phyloP scores from a whole-genome alignment of 805 yeast genomes.

The Yamadazyma sp. region DNA sequence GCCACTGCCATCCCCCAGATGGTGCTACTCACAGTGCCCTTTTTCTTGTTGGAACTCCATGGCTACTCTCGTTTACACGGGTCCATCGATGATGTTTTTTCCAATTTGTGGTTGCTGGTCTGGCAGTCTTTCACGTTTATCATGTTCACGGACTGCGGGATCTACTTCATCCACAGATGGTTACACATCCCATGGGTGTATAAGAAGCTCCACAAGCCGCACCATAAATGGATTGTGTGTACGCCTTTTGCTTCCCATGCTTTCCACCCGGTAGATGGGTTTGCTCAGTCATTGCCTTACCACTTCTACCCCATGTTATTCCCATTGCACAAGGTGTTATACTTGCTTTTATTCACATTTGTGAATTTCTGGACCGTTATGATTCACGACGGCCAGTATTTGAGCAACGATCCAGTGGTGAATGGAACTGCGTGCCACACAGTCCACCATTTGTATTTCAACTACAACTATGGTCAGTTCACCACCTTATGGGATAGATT shows the following conservation, averaged over 20 bases:
- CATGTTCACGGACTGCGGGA: slow-evolving; percentile 91
- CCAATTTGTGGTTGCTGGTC: slow-evolving; percentile 64
- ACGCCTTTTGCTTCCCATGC: slow-evolving; percentile 99
- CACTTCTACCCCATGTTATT: slow-evolving; percentile 88
- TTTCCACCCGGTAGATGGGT: slow-evolving; percentile 98
- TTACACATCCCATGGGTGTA: slow-evolving; percentile 91
- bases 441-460: slow-evolving; percentile 93
- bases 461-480: slow-evolving; percentile 97
- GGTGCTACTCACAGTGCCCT: slow-evolving; percentile 86
- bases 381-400: slow-evolving; percentile 97
- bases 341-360: slow-evolving; percentile 78
- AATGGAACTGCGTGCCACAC: slow-evolving; percentile 99
- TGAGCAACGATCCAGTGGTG: slow-evolving; percentile 89
- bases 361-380: slow-evolving; percentile 98
- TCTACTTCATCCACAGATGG: slow-evolving; percentile 88
- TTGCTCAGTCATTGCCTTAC: slow-evolving; percentile 88
- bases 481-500: slow-evolving; percentile 98
- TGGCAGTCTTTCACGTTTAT: slow-evolving; percentile 76
- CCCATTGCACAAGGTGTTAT: slow-evolving; percentile 88
- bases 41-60: slow-evolving; percentile 79
- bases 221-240: slow-evolving; percentile 98
- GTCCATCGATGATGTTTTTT: slow-evolving; percentile 58
- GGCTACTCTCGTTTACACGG: slow-evolving; percentile 83
- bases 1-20: slow-evolving; percentile 80
- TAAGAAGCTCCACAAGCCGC: slow-evolving; percentile 90